phyloP scores from a whole-genome alignment of 345 rosid species.

The Acer campestre region DNA sequence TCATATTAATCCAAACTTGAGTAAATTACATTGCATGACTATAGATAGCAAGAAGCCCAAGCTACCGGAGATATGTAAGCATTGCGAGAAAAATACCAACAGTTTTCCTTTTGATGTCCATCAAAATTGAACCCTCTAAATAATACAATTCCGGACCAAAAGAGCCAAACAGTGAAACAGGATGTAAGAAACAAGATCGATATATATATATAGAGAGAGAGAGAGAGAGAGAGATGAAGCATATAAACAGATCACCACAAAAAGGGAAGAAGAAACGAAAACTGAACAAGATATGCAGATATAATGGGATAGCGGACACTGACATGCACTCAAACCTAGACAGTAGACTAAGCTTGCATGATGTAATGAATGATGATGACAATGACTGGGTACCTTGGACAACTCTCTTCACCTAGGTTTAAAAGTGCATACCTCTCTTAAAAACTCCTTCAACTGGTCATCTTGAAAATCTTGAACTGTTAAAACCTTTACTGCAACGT shows the following conservation, averaged over 20 bases:
- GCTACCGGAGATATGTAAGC: no score
- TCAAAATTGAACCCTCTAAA: no score
- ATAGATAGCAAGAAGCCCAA: not conserved
- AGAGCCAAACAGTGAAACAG: not conserved
- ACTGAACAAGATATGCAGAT: not conserved
- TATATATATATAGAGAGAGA: no score
- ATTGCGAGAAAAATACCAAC: no score
- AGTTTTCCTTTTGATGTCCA: no score
- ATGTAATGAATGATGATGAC: not conserved
- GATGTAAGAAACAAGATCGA: not conserved
- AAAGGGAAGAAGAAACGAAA: not conserved
- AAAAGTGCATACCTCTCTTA: constrained; percentile 67
- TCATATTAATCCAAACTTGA: not conserved
- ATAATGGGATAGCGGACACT: not conserved
- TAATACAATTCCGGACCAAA: not conserved
- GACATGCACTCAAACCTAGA: not conserved
- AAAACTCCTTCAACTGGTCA: constrained; percentile 86
- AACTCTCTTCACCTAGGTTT: not conserved
- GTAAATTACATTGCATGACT: not conserved
- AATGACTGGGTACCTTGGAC: not conserved
- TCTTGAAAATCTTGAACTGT: constrained; percentile 84
- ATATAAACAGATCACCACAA: not conserved
- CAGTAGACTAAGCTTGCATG: not conserved
- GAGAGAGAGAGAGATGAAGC: no score
- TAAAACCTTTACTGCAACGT: constrained; percentile 92